A percentile compares a stretch with the other conserved stretches of the same genome.
Conservation (phyloP, 225 moss, liverwort and hornwort species). For the Takakia lepidozioides region DNA sequence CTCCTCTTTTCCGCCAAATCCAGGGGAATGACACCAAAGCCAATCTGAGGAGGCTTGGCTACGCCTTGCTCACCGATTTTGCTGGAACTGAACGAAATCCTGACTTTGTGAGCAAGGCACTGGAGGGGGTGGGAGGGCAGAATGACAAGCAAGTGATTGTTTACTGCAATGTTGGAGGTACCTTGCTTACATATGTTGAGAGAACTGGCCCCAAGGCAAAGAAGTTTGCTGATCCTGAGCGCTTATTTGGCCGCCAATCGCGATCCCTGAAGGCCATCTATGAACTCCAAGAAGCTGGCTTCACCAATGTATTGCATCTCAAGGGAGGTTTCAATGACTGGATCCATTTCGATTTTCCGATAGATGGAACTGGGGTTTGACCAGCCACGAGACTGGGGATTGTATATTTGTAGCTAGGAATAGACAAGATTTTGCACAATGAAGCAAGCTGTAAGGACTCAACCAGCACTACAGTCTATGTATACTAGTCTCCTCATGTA, state of each 20-base stretch:
- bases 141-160: slow-evolving; percentile 56
- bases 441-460: too few relatives aligned
- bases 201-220: slow-evolving; percentile 76
- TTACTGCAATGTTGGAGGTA: slow-evolving; percentile 77
- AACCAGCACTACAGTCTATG: too few relatives aligned
- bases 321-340: slow-evolving; percentile 58
- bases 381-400: too few relatives aligned
- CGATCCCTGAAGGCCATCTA: slow-evolving; percentile 74
- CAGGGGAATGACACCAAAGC: slow-evolving; percentile 68
- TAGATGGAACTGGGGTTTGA: too few relatives aligned
- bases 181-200: slow-evolving; percentile 69
- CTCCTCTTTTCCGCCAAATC: slow-evolving; percentile 72
- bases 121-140: slow-evolving; percentile 53
- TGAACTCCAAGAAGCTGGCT: slow-evolving; percentile 82
- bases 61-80: slow-evolving; percentile 75
- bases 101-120: slow-evolving; percentile 48
- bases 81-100: slow-evolving; percentile 87
- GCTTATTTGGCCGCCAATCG: slow-evolving; percentile 74
- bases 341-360: slow-evolving; percentile 56
- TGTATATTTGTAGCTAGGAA: too few relatives aligned
- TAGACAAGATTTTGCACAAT: too few relatives aligned
- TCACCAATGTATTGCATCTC: slow-evolving; percentile 55
- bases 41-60: slow-evolving; percentile 70
- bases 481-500: too few relatives aligned
- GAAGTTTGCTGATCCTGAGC: slow-evolving; percentile 70